Base-by-base conservation (phyloP, 306 rosid species). In the Begonia fuchsioides region DNA sequence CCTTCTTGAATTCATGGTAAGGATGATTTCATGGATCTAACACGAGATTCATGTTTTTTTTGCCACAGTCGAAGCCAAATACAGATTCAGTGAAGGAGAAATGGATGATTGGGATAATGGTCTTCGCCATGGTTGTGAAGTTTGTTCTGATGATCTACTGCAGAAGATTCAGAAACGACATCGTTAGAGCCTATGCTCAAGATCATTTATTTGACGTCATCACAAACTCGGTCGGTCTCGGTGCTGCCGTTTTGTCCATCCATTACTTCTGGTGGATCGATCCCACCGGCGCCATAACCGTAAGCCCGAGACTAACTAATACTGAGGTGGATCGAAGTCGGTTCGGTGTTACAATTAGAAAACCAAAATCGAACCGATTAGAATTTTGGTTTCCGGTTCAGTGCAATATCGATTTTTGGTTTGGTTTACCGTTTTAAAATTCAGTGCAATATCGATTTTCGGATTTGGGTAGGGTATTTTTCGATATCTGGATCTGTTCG, bases 61-160 rank as follows among this genome's bases (percentile, higher is more conserved):
- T 44, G 12, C 5, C 53, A 60, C 69, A 87, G 96, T 13, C 68
- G 54, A 74, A 81, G 61, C 94, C 95, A 0, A 85, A 79, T 0
- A 76, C 71, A 54, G 75, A 79, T 66, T 59, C 78, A 0, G 75
- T 8, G 56, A 84, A 84, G 63, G 94, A 74, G 17, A 84, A 53
- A 54, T 84, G 97, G 97, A 79, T 84, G 94, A 67, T 90, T 32
- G 97, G 77, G 60, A 90, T 90, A 3, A 90, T 90, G 97, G 71
- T 64, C 0, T 48, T 87, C 26, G 94, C 76, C 6, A 78, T 93
- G 0, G 18, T 65, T 6, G 90, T 71, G 49, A 84, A 90, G 52
- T 47, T 81, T 15, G 44, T 17, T 32, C 77, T 90, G 5, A 84
- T 74, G 83, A 35, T 19, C n/a, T 84, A 90, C 13, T 90, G 97